Base-by-base conservation (phyloP, 805 yeast species). In the Maudiozyma serrabonitensis region DNA sequence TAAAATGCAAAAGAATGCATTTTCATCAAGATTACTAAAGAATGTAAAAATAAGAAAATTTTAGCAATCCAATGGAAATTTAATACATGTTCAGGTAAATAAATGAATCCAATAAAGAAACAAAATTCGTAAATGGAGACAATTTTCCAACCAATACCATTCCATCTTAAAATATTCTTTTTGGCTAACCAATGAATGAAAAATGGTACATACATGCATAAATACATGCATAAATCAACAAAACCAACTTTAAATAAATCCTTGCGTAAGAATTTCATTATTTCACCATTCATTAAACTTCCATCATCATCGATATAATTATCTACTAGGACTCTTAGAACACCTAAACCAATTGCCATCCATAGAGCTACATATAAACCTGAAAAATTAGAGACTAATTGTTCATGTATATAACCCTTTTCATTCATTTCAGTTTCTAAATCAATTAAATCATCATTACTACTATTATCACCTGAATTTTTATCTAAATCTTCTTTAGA, bases 1-100 rank as follows among this genome's bases (percentile, higher is more conserved):
- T 82, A 91, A 61, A 86, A 89, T 1, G 87, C 87, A 62, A 82
- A 91, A 1, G 97, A 89, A 64, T 93, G 98, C 80, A 84, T 83
- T 63, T 91, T 93, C 99, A 91, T 91, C 56, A 93, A 64, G 54
- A 89, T 70, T 1, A 93, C 98, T 46, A 88, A 71, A 16, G 88
- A 79, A 62, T 93, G 99, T 47, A 91, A 71, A 52, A 87, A 76
- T 53, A 91, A 69, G 60, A 87, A 91, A 43, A 90, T 90, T 60
- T 82, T 81, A 2, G 87, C 96, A 46, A 90, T 84, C 98, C 98
- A 93, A 9, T 95, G 89, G 58, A 76, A 85, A 18, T 58, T 54
- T 41, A 67, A 50, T 15, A 63, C 55, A 40, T 74, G 69, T 42
- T 82, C 79, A 4, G 93, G 79, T 59, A 79, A 72, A 54, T 71